Conservation (phyloP, 768 basidiomycete species). For the Serpula lacrymans region DNA sequence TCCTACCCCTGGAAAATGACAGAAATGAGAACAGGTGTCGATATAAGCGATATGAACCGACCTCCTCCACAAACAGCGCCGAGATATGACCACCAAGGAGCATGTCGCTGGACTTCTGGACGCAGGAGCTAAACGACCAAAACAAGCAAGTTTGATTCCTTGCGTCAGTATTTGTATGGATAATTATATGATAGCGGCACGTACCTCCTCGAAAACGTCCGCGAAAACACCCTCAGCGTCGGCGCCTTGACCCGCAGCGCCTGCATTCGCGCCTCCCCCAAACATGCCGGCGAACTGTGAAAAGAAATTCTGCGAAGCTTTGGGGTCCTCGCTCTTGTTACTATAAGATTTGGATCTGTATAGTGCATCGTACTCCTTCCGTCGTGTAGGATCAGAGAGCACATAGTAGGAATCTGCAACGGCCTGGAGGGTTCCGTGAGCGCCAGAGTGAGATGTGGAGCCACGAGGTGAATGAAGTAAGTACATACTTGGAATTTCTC, state of each 20-base stretch:
- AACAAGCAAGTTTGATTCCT: no score
- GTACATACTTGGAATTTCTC: constrained; percentile 74
- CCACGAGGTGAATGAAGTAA: not conserved
- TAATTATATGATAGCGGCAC: constrained; percentile 12
- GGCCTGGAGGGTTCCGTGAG: constrained; percentile 40
- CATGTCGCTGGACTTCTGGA: constrained; percentile 72
- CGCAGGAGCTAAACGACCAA: constrained; percentile 56
- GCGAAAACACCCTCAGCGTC: constrained; percentile 81
- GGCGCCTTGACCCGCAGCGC: constrained; percentile 30
- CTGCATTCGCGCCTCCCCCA: constrained; percentile 36
- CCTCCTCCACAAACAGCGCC: constrained; percentile 71
- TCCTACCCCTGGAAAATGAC: constrained; percentile 40
- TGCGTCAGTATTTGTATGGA: no score
- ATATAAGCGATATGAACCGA: constrained; percentile 43
- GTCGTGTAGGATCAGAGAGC: constrained; percentile 72
- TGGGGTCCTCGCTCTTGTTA: constrained; percentile 59
- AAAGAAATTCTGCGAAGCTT: constrained; percentile 73
- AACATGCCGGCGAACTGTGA: constrained; percentile 74
- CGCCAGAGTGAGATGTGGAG: not conserved
- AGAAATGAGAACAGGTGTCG: constrained; percentile 47
- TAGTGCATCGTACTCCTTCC: constrained; percentile 68
- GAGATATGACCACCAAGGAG: constrained; percentile 73
- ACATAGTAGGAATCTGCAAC: constrained; percentile 96
- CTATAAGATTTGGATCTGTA: constrained; percentile 50
- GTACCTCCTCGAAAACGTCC: constrained; percentile 88